phyloP scores from a whole-genome alignment of 2,329 filamentous ascomycete species.

The Raffaelea albimanens region DNA sequence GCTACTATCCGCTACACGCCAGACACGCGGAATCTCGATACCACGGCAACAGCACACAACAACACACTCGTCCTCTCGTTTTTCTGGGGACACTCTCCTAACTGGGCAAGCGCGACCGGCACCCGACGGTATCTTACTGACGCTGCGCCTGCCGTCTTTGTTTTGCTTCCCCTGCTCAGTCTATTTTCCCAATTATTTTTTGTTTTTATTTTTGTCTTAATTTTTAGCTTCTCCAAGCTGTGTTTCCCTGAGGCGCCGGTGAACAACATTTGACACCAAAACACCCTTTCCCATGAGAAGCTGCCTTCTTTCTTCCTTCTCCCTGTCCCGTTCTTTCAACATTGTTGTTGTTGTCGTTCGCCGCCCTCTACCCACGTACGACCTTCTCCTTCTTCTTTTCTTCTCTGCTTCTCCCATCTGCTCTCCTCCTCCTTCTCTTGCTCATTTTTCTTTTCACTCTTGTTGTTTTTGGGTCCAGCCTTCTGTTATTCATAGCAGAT shows the following conservation, averaged over 20 bases:
- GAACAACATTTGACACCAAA: background rate
- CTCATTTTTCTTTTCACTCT: background rate
- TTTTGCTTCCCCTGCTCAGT: constrained; percentile 10
- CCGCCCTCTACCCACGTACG: no score
- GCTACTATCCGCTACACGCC: background rate
- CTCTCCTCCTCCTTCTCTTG: background rate
- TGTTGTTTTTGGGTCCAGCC: constrained; percentile 5
- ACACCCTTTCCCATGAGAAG: background rate
- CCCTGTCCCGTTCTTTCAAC: background rate
- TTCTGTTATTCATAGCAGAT: constrained; percentile 3
- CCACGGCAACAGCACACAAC: constrained; percentile 10
- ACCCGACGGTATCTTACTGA: background rate
- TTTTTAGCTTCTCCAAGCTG: background rate
- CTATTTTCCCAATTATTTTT: background rate
- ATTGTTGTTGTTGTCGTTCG: background rate
- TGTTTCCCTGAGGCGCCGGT: background rate
- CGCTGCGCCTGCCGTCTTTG: constrained; percentile 4
- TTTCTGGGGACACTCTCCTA: background rate
- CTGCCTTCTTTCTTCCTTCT: background rate
- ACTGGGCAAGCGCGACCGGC: constrained; percentile 10
- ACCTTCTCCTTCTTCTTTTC: constrained; percentile 4
- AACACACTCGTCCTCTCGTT: background rate
- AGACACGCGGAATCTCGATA: constrained; percentile 5
- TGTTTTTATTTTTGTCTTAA: background rate
- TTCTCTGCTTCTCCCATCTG: background rate